These are phyloP conservation scores for Calvatia gigantea DNA, from an alignment of 768 basidiomycete genomes.

Conservation along the genomic window DNA sequence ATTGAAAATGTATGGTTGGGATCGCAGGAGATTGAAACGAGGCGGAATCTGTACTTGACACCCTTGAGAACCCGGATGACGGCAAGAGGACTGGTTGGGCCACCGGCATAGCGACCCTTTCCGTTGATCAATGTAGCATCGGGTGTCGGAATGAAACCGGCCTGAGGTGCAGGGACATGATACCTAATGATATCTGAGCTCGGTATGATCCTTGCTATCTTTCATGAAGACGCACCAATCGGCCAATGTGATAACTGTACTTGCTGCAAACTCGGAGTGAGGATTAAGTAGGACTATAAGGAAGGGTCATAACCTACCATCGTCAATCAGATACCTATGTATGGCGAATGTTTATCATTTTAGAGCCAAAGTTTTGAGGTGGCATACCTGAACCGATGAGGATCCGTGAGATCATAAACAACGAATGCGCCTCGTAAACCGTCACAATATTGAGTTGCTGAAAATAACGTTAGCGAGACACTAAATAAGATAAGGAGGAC, in stretches of 20 bases:
- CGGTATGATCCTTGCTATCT: conserved; percentile 29
- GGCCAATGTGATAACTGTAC: conserved; percentile 25
- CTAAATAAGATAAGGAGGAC: not conserved
- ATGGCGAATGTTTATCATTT: too few species aligned
- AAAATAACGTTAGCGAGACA: not conserved
- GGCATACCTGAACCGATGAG: conserved; percentile 28
- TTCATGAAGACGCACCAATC: conserved; percentile 18
- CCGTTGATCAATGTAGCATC: conserved; percentile 17
- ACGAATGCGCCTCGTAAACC: conserved; percentile 41
- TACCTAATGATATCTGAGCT: conserved; percentile 35
- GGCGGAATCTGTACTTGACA: conserved; percentile 42
- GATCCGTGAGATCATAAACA: conserved; percentile 34
- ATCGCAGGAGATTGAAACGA: conserved; percentile 33
- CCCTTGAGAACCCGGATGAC: conserved; percentile 31
- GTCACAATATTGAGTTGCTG: conserved; percentile 47
- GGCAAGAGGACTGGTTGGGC: conserved; percentile 30
- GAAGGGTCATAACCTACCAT: conserved; percentile 35
- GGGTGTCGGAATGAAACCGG: not conserved
- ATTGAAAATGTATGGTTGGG: conserved; percentile 38
- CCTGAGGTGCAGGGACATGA: not conserved
- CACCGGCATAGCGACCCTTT: conserved; percentile 34
- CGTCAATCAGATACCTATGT: conserved; percentile 25
- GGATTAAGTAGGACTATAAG: conserved; percentile 25
- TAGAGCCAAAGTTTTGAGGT: too few species aligned
- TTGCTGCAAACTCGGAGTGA: conserved; percentile 19